A percentile compares a stretch with the other conserved stretches of the same genome.
These are phyloP conservation scores for Saccharomyces hybrid DNA, from an alignment of 1,139 yeast genomes.

Conservation along the genomic window DNA sequence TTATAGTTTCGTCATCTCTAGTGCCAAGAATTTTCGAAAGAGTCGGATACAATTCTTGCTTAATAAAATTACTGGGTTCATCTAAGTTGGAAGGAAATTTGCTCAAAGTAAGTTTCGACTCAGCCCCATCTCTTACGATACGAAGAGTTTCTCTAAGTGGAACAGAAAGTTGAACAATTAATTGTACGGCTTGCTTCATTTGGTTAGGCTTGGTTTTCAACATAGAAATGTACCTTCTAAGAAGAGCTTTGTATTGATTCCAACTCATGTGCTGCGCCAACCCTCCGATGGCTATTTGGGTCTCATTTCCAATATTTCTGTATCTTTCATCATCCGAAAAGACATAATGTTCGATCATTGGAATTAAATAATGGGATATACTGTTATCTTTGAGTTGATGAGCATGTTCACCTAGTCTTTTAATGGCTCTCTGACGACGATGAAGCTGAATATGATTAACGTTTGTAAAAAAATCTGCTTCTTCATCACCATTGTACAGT, in stretches of 20 bases:
- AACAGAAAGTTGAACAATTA: conserved; percentile 57
- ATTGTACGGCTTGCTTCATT: conserved; percentile 52
- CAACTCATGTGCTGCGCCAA: conserved; percentile 58
- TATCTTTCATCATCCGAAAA: conserved; percentile 46
- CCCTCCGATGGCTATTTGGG: conserved; percentile 55
- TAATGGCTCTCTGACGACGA: conserved; percentile 77
- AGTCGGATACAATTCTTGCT: conserved; percentile 54
- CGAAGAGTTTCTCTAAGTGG: conserved; percentile 39
- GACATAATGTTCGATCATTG: conserved; percentile 76
- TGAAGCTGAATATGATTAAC: conserved; percentile 78
- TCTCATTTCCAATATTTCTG: conserved; percentile 67
- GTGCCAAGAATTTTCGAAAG: conserved; percentile 51
- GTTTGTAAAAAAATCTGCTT: conserved; percentile 76
- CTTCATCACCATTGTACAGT: conserved; percentile 64
- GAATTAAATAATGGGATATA: conserved; percentile 74
- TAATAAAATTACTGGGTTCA: conserved; percentile 47
- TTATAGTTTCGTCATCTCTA: conserved; percentile 72
- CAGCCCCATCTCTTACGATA: conserved; percentile 12
- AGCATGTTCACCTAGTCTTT: conserved; percentile 44
- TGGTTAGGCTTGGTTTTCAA: conserved; percentile 44
- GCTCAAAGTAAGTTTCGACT: conserved; percentile 17
- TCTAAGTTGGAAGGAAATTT: conserved; percentile 36
- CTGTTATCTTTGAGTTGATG: conserved; percentile 44
- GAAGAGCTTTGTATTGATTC: conserved; percentile 73
- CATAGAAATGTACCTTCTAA: conserved; percentile 60